Evolutionary conservation across 129 eudicot genomes (phyloP), one percentile per base, ranked within the genome.

Genomic region (Artemisia tridentata): DNA sequence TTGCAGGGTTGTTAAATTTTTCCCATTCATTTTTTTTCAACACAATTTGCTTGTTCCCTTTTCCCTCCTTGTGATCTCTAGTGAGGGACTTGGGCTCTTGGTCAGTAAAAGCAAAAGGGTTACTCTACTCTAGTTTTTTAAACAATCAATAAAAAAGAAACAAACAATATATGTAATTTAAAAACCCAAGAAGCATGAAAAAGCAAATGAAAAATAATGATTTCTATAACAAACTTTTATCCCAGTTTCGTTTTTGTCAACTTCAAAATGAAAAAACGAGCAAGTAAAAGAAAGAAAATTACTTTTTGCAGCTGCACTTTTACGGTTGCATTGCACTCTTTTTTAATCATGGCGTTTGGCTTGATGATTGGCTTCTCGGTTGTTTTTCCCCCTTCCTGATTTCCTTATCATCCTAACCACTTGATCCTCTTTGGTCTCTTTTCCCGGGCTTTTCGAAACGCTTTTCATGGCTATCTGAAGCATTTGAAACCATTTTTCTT

Each of bases 391-490:
- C 38, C 63, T 67, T 72, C 75, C 80, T 78, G 60, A 86, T 78
- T 31, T 84, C 91, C 64, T 84, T 4, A 92, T 86, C 95, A 88
- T 89, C 71, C 67, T 75, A 53, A 89, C 95, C 60, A 92, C 88
- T 62, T 92, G 78, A 60, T 82, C 85, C 86, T 92, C 18, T 80
- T 78, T 1, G 98, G 98, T 67, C 98, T 79, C 65, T 56, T 66
- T 19, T 89, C 96, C 96, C 0, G 96, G 88, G 60, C 62, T 84
- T 48, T 62, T 83, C 18, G 65, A 83, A 34, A 89, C 98, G 70
- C 98, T 89, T 2, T 92, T 84, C 96, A 92, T 83, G 57, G 98
- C 98, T 27, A 92, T 83, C 78, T 92, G 95, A 74, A 92, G 95
- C 98, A 92, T 84, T 59, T 85, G 95, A 57, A 57, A 92, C 90